phyloP scores from a whole-genome alignment of 192 early-diverging fungal species.

The Neocallimastix lanati region DNA sequence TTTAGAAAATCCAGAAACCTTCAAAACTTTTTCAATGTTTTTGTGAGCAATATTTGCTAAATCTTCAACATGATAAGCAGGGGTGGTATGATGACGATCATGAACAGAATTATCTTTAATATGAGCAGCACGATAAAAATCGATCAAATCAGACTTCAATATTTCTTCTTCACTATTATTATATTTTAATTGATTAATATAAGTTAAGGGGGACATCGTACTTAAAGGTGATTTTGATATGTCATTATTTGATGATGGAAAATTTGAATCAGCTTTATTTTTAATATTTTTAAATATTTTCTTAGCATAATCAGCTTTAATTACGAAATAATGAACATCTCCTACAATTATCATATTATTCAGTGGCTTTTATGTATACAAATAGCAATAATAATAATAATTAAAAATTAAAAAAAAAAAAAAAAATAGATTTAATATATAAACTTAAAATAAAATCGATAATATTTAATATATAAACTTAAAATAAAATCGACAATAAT shows the following conservation, averaged over 20 bases:
- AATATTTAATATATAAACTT: too few species aligned
- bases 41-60: neutral
- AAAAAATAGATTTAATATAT: too few species aligned
- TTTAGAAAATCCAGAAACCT: neutral
- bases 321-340: slow-evolving; percentile 27
- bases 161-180: neutral
- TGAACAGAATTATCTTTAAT: neutral
- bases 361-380: too few species aligned
- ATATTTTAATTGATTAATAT: neutral
- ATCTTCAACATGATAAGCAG: neutral
- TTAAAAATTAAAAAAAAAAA: too few species aligned
- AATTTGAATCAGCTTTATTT: neutral
- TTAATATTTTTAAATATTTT: neutral
- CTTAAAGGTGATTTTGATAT: neutral
- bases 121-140: neutral
- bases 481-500: too few species aligned
- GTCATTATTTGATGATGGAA: neutral
- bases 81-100: neutral
- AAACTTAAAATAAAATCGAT: too few species aligned
- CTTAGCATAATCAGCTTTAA: neutral
- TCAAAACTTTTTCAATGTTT: neutral
- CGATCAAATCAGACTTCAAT: neutral
- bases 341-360: slow-evolving; percentile 58
- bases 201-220: neutral
- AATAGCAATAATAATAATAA: too few species aligned